Conservation (phyloP, 1,284 basidiomycete genomes). For the Microbotryum scabiosae region DNA sequence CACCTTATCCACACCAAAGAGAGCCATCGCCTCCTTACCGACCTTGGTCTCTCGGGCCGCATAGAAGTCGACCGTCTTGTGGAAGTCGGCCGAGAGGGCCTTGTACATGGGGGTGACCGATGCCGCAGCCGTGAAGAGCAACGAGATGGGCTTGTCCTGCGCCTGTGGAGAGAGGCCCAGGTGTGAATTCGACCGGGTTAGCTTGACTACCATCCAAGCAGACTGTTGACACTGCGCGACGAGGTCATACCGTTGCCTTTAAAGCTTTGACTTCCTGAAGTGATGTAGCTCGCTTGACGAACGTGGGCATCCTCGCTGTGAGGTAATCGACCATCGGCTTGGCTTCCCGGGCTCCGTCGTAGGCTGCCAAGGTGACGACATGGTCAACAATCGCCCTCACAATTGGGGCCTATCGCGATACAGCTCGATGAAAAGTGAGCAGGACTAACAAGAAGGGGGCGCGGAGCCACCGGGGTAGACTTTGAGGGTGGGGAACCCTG, state of each 20-base stretch:
- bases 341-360: slow-evolving; percentile 39
- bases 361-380: slow-evolving; percentile 26
- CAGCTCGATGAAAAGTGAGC: background rate
- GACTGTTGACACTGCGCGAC: background rate
- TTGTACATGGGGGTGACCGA: slow-evolving; percentile 35
- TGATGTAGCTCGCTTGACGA: slow-evolving; percentile 38
- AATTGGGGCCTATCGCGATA: background rate
- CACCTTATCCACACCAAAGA: slow-evolving; percentile 27
- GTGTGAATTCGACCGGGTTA: background rate
- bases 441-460: slow-evolving; percentile 37
- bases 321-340: slow-evolving; percentile 40
- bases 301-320: slow-evolving; percentile 38
- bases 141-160: slow-evolving; percentile 26
- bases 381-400: background rate
- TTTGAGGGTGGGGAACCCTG: slow-evolving; percentile 42
- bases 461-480: slow-evolving; percentile 34
- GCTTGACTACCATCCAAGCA: background rate
- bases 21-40: slow-evolving; percentile 14
- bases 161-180: slow-evolving; percentile 2
- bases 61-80: slow-evolving; percentile 31
- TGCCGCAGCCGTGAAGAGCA: slow-evolving; percentile 33
- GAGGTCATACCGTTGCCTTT: slow-evolving; percentile 10
- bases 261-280: slow-evolving; percentile 24
- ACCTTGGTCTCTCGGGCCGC: slow-evolving; percentile 27
- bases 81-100: slow-evolving; percentile 34